Percentiles rank a stretch among this genome's conserved stretches.
Conservation (phyloP, 495 filamentous ascomycete species). For the Neurospora sp. region DNA sequence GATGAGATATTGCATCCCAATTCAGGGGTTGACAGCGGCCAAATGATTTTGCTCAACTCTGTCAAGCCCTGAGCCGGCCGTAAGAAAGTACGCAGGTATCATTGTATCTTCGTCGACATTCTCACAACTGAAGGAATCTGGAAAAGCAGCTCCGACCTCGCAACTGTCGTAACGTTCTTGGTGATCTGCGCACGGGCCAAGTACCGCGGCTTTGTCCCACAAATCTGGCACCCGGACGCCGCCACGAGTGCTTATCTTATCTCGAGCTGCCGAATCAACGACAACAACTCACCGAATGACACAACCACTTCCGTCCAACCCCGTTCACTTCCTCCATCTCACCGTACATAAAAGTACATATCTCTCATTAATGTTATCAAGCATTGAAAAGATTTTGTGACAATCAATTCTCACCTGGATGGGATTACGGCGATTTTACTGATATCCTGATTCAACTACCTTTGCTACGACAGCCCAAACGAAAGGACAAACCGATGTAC, state of each 20-base stretch:
- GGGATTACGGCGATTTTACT: neutral
- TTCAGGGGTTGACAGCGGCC: neutral
- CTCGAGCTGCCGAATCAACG: neutral
- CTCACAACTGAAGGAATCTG: neutral
- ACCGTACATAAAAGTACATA: neutral
- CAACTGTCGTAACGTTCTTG: neutral
- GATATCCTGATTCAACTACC: neutral
- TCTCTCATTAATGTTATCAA: neutral
- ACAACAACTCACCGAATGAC: neutral
- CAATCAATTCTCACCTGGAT: neutral
- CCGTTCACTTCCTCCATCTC: neutral
- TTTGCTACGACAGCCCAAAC: neutral
- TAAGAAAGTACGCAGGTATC: neutral
- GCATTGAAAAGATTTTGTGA: neutral
- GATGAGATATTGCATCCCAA: neutral
- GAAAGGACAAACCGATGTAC: neutral
- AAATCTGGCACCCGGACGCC: neutral
- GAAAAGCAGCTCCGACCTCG: neutral
- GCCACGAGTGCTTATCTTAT: neutral
- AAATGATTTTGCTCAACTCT: neutral
- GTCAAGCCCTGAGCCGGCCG: neutral
- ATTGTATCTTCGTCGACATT: neutral
- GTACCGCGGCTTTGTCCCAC: neutral
- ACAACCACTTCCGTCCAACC: neutral
- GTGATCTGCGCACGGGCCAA: neutral